Evolutionary conservation across 2,329 filamentous ascomycete species (phyloP).

Genomic region (Tolypocladium nubicola): DNA sequence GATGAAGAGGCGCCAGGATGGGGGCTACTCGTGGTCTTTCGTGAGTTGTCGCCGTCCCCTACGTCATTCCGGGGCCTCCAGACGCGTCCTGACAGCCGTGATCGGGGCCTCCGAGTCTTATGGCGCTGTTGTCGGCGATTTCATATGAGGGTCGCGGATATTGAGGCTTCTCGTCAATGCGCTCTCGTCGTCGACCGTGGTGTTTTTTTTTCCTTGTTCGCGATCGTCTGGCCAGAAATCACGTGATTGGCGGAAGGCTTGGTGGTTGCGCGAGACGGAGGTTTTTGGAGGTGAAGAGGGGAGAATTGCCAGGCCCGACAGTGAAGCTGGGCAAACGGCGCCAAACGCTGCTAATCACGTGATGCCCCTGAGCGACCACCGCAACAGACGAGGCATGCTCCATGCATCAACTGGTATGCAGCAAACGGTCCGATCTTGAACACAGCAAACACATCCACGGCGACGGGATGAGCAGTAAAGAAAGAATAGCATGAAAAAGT

Average conservation of each 20-base stretch:
- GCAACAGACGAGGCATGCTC: not conserved
- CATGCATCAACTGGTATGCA: not conserved
- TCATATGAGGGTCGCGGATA: slow-evolving; percentile 16
- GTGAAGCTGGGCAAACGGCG: not conserved
- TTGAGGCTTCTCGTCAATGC: slow-evolving; percentile 11
- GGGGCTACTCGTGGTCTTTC: not conserved
- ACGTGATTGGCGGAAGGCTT: slow-evolving; percentile 17
- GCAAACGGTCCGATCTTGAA: slow-evolving; percentile 2
- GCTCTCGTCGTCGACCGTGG: slow-evolving; percentile 7
- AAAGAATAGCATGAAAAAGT: not conserved
- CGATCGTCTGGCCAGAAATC: slow-evolving; percentile 16
- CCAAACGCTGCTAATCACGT: slow-evolving; percentile 17
- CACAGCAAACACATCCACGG: slow-evolving; percentile 1
- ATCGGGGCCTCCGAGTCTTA: slow-evolving; percentile 15
- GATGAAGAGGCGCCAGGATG: slow-evolving; percentile 46
- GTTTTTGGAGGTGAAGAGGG: slow-evolving; percentile 6
- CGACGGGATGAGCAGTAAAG: slow-evolving; percentile 1
- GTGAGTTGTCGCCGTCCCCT: slow-evolving; percentile 3
- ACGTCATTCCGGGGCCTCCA: slow-evolving; percentile 15
- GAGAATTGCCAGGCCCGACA: slow-evolving; percentile 1
- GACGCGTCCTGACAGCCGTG: slow-evolving; percentile 22
- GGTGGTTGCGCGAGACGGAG: slow-evolving; percentile 6
- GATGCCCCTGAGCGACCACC: slow-evolving; percentile 14
- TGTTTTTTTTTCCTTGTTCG: slow-evolving; percentile 14
- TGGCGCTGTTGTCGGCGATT: slow-evolving; percentile 12